phyloP scores from a whole-genome alignment of 2,329 filamentous ascomycete genomes.

The Macrophomina phaseolina region DNA sequence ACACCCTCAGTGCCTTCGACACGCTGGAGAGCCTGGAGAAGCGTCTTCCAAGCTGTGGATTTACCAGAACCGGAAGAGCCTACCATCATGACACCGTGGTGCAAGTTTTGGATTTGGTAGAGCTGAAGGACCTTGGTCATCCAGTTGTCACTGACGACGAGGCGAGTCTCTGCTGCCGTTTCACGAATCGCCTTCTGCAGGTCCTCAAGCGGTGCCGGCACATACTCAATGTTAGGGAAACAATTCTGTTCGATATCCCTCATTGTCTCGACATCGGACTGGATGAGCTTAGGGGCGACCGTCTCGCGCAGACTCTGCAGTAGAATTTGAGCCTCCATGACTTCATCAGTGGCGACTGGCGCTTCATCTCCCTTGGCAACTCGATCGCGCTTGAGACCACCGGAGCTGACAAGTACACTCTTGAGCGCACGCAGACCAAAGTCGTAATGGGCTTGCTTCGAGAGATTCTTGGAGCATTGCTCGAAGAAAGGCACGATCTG shows the following conservation, averaged over 20 bases:
- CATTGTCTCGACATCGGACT: conserved; percentile 89
- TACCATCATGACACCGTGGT: conserved; percentile 99
- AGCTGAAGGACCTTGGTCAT: conserved; percentile 96
- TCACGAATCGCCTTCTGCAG: conserved; percentile 81
- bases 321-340: conserved; percentile 94
- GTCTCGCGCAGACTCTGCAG: conserved; percentile 98
- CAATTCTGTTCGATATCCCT: conserved; percentile 78
- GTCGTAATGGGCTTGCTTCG: conserved; percentile 98
- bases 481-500: conserved; percentile 99
- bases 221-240: conserved; percentile 92
- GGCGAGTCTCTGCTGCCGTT: conserved; percentile 81
- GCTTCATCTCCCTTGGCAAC: conserved; percentile 46
- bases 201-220: conserved; percentile 82
- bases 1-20: conserved; percentile 93
- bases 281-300: conserved; percentile 95
- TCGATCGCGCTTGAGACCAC: conserved; percentile 87
- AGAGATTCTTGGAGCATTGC: conserved; percentile 77
- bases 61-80: conserved; percentile 98
- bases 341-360: conserved; percentile 66
- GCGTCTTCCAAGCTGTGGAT: conserved; percentile 89
- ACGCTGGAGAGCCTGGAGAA: conserved; percentile 88
- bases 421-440: conserved; percentile 97
- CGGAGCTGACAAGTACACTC: conserved; percentile 97
- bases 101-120: conserved; percentile 96
- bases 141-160: conserved; percentile 93